Conservation (phyloP, 2,329 filamentous ascomycete species). For the Geosmithia flava region DNA sequence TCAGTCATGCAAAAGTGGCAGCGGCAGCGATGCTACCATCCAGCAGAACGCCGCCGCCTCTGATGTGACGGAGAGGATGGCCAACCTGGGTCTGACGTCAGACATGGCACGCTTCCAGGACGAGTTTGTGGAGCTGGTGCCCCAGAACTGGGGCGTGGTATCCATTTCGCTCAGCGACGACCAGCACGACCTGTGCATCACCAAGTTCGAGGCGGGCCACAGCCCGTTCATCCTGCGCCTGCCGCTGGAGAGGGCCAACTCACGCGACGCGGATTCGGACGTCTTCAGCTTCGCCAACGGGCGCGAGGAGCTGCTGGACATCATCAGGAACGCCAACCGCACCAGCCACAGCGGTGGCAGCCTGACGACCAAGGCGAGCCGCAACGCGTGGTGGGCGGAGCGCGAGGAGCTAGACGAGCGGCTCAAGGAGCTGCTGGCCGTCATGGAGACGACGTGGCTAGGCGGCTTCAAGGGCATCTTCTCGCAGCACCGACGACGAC, state of each 20-base stretch:
- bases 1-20: slow-evolving; percentile 16
- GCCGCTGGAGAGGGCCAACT: slow-evolving; percentile 71
- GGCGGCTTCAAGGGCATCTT: slow-evolving; percentile 94
- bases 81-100: slow-evolving; percentile 25
- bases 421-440: slow-evolving; percentile 65
- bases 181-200: slow-evolving; percentile 74
- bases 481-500: slow-evolving; percentile 54
- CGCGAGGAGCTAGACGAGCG: slow-evolving; percentile 68
- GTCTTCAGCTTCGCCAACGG: slow-evolving; percentile 77
- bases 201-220: slow-evolving; percentile 64
- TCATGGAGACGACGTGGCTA: slow-evolving; percentile 88
- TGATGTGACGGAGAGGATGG: slow-evolving; percentile 5
- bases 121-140: slow-evolving; percentile 78
- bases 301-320: slow-evolving; percentile 65
- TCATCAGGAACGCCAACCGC: slow-evolving; percentile 70
- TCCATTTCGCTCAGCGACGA: slow-evolving; percentile 77
- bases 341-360: slow-evolving; percentile 65
- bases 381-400: slow-evolving; percentile 80
- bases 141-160: slow-evolving; percentile 69
- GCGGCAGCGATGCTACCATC: not conserved
- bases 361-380: slow-evolving; percentile 61
- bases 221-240: slow-evolving; percentile 79
- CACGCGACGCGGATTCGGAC: slow-evolving; percentile 64
- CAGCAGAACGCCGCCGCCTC: not conserved
- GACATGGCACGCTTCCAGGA: slow-evolving; percentile 57